Conservation (phyloP, 768 basidiomycete genomes). For the Gyrodon lividus region DNA sequence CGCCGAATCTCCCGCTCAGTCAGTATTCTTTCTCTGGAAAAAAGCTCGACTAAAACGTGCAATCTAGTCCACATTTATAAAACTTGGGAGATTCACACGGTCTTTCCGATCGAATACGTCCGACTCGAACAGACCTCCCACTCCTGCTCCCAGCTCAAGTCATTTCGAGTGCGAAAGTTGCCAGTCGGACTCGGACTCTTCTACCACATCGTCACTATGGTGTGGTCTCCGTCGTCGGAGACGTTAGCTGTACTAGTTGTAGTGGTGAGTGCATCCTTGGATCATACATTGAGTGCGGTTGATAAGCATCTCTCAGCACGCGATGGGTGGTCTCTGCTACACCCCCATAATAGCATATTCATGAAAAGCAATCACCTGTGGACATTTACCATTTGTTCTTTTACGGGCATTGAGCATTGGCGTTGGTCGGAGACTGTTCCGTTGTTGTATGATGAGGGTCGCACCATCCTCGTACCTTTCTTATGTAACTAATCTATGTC, state of each 20-base stretch:
- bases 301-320: not conserved
- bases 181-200: not conserved
- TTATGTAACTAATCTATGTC: too few relatives aligned
- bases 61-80: not conserved
- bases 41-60: not conserved
- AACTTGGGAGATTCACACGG: not conserved
- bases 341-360: not conserved
- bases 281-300: not conserved
- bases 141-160: not conserved
- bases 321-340: too few relatives aligned
- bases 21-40: not conserved
- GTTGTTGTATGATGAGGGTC: too few relatives aligned
- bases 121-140: not conserved
- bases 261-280: not conserved
- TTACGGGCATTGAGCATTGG: too few relatives aligned
- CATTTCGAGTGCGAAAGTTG: not conserved
- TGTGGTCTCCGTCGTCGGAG: not conserved
- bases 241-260: not conserved
- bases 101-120: not conserved
- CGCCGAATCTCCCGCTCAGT: not conserved
- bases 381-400: too few relatives aligned
- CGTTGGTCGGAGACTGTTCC: too few relatives aligned
- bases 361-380: too few relatives aligned
- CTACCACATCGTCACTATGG: not conserved
- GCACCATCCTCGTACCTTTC: too few relatives aligned